Conservation (phyloP, 2,329 filamentous ascomycete genomes). For the Stagonosporopsis cucurbitacearum region DNA sequence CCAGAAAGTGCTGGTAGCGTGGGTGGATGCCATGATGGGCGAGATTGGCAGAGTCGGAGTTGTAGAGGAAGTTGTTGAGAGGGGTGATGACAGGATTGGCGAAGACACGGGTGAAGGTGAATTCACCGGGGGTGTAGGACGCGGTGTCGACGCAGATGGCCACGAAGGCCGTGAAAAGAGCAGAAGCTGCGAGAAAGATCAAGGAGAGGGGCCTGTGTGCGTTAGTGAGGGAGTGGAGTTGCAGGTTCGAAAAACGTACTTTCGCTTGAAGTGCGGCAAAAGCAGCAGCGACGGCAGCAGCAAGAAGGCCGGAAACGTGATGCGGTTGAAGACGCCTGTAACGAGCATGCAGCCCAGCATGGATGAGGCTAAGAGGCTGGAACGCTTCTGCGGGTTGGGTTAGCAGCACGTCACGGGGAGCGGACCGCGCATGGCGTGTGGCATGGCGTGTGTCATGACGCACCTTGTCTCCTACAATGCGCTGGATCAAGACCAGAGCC, state of each 20-base stretch:
- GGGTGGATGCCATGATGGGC: conserved; percentile 61
- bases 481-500: conserved; percentile 89
- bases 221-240: conserved; percentile 14
- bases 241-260: conserved; percentile 61
- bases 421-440: conserved; percentile 39
- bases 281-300: conserved; percentile 82
- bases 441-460: neutral
- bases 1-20: conserved; percentile 58
- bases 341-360: conserved; percentile 82
- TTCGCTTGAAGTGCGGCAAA: conserved; percentile 82
- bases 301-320: conserved; percentile 94
- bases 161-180: conserved; percentile 69
- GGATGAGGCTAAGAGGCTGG: conserved; percentile 76
- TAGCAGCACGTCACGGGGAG: conserved; percentile 40
- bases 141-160: conserved; percentile 84
- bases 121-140: conserved; percentile 71
- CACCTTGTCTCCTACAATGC: conserved; percentile 82
- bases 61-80: conserved; percentile 61
- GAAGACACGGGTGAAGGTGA: conserved; percentile 70
- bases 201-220: conserved; percentile 62
- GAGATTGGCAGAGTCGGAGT: conserved; percentile 56
- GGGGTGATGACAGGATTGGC: conserved; percentile 60
- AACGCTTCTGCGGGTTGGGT: conserved; percentile 65
- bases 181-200: conserved; percentile 68
- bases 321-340: conserved; percentile 92